Conservation (phyloP, 2,329 filamentous ascomycete genomes). For the Colletotrichum theobromicola region DNA sequence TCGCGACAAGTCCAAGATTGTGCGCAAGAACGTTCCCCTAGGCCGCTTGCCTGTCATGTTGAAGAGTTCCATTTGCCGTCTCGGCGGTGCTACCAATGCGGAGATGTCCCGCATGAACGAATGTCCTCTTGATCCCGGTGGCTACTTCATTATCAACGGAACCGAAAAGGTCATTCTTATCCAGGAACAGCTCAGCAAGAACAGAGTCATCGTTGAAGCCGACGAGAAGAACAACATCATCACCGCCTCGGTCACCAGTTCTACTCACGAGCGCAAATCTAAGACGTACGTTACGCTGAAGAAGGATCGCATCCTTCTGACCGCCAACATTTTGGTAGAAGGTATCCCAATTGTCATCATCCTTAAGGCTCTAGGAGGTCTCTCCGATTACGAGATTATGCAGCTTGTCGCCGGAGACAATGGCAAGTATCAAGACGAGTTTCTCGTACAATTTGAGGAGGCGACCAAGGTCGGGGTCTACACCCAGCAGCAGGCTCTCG, state of each 20-base stretch:
- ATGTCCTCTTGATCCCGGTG: conserved; percentile 93
- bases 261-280: conserved; percentile 95
- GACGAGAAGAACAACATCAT: conserved; percentile 92
- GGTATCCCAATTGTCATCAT: conserved; percentile 95
- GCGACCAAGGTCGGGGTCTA: conserved; percentile 82
- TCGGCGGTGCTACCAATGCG: conserved; percentile 81
- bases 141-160: conserved; percentile 97
- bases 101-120: conserved; percentile 94
- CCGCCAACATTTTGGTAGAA: conserved; percentile 92
- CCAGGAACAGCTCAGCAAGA: conserved; percentile 98
- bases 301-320: conserved; percentile 87
- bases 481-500: conserved; percentile 93
- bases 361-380: conserved; percentile 90
- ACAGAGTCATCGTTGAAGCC: conserved; percentile 95
- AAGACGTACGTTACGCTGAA: conserved; percentile 96
- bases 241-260: conserved; percentile 95
- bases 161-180: conserved; percentile 99
- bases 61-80: conserved; percentile 89
- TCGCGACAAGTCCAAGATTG: conserved; percentile 77
- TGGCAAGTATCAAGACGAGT: conserved; percentile 89
- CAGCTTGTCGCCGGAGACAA: conserved; percentile 89
- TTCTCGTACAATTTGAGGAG: conserved; percentile 94
- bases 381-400: conserved; percentile 94
- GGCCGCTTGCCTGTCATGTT: conserved; percentile 97
- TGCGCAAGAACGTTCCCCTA: conserved; percentile 78